phyloP scores from a whole-genome alignment of 1,139 yeast species.

The Candida gigantensis region DNA sequence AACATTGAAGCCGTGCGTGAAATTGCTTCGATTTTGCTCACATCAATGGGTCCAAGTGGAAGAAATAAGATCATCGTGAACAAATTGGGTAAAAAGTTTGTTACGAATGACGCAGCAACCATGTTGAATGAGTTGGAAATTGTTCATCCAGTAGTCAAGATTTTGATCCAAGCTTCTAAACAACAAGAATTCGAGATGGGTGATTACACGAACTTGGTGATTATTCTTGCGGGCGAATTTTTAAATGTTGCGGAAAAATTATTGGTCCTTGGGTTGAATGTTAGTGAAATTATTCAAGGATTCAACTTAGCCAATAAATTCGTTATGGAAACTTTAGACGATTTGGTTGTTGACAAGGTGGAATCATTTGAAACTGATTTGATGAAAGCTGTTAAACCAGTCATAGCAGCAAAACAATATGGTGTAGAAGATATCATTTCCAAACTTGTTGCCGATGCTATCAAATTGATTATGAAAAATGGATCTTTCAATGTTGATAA shows the following conservation, averaged over 20 bases:
- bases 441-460: conserved; percentile 83
- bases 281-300: conserved; percentile 89
- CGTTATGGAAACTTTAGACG: conserved; percentile 68
- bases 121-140: conserved; percentile 91
- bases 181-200: conserved; percentile 90
- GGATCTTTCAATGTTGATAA: conserved; percentile 86
- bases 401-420: conserved; percentile 90
- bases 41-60: conserved; percentile 98
- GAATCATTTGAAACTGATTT: conserved; percentile 56
- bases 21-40: conserved; percentile 84
- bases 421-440: conserved; percentile 83
- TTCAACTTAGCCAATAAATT: conserved; percentile 79
- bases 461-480: conserved; percentile 65
- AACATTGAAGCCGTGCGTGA: conserved; percentile 95
- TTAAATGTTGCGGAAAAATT: conserved; percentile 82
- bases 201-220: conserved; percentile 50
- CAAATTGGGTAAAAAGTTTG: conserved; percentile 73
- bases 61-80: conserved; percentile 94
- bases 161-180: conserved; percentile 92
- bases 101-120: conserved; percentile 96
- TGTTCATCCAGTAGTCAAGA: conserved; percentile 96
- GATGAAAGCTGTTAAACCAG: conserved; percentile 77
- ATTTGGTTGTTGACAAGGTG: conserved; percentile 63
- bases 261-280: conserved; percentile 80
- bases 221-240: conserved; percentile 83